Evolutionary conservation across 441 rosid species (phyloP).

Genomic region (Populus hybrid): DNA sequence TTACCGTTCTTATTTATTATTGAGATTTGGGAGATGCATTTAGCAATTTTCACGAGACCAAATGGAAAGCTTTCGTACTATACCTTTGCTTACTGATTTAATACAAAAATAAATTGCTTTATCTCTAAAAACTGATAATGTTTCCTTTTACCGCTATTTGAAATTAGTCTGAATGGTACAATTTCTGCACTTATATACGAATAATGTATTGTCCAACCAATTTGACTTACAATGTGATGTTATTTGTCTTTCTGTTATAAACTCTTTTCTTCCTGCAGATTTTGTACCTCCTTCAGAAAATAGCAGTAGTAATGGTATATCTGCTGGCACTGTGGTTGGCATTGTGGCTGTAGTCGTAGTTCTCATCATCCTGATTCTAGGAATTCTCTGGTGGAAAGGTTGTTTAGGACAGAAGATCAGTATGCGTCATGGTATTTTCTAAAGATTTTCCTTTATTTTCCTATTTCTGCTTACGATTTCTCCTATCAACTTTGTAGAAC

Average conservation of each 20-base stretch:
- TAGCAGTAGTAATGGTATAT: constrained; percentile 15
- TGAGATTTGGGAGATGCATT: no score
- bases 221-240: neutral
- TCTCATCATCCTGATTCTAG: constrained; percentile 31
- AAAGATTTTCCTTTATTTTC: neutral
- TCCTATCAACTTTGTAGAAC: neutral
- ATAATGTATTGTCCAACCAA: no score
- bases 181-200: no score
- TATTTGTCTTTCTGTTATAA: neutral
- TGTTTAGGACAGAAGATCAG: constrained; percentile 34
- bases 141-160: no score
- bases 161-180: no score
- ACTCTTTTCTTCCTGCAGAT: constrained; percentile 27
- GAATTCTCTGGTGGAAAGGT: constrained; percentile 44
- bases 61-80: no score
- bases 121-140: no score
- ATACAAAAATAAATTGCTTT: no score
- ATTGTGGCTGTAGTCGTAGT: constrained; percentile 31
- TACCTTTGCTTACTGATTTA: no score
- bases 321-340: constrained; percentile 37
- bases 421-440: constrained; percentile 35
- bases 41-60: no score
- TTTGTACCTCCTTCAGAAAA: constrained; percentile 33
- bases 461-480: neutral
- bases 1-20: no score